Evolutionary conservation across 805 yeast genomes (phyloP).

Genomic region (Saturnispora gosingensis): DNA sequence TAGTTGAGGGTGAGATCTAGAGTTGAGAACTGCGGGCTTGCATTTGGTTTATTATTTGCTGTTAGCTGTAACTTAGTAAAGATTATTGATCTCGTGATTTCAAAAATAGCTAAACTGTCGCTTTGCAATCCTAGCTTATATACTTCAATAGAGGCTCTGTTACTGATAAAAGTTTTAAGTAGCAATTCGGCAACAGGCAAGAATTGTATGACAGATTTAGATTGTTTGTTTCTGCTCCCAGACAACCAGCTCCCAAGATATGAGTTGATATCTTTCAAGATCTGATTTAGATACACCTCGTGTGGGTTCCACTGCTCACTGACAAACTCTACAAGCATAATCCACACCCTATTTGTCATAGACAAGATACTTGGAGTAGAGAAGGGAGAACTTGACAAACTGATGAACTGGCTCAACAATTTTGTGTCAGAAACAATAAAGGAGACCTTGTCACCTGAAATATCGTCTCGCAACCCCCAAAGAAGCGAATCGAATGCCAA

Average conservation of each 20-base stretch:
- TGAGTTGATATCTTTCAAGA: background rate
- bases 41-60: background rate
- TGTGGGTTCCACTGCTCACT: constrained; percentile 6
- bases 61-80: background rate
- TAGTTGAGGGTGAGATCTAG: constrained; percentile 5
- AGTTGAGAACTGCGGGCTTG: constrained; percentile 3
- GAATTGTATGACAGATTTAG: background rate
- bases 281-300: background rate
- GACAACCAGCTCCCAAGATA: background rate
- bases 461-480: constrained; percentile 4
- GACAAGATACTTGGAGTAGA: background rate
- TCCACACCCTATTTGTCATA: constrained; percentile 6
- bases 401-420: background rate
- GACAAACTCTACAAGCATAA: constrained; percentile 1
- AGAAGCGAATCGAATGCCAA: constrained; percentile 4
- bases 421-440: constrained; percentile 1
- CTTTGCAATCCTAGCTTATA: background rate
- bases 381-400: background rate
- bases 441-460: constrained; percentile 1
- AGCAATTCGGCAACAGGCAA: background rate
- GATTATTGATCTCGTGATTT: constrained; percentile 2
- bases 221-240: background rate
- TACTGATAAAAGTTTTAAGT: background rate
- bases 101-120: background rate
- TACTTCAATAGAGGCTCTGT: background rate